These are phyloP conservation scores for Cladosporium velox DNA, from an alignment of 2,329 filamentous ascomycete genomes.

Conservation along the genomic window DNA sequence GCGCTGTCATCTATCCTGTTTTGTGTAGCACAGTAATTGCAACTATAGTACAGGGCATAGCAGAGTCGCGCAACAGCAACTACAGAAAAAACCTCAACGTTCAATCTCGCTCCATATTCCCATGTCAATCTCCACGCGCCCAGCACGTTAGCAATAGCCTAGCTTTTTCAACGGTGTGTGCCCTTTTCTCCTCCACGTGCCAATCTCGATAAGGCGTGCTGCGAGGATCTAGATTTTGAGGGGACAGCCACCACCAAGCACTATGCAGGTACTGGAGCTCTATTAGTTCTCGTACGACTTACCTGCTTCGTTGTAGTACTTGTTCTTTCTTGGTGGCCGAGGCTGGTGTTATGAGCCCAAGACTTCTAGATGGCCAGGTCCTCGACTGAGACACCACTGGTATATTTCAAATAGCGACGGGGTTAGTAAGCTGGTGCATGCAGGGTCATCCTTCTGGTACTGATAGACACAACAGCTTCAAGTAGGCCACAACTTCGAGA, in stretches of 20 bases:
- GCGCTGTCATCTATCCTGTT: neutral
- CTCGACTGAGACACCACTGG: neutral
- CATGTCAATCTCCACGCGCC: neutral
- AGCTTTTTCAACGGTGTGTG: constrained; percentile 2
- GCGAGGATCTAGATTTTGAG: constrained; percentile 1
- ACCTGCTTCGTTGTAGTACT: neutral
- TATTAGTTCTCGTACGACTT: neutral
- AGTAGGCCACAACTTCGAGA: no score
- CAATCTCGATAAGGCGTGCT: neutral
- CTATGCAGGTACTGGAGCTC: neutral
- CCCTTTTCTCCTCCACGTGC: neutral
- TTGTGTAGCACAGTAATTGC: neutral
- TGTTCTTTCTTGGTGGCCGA: neutral
- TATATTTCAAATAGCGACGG: neutral
- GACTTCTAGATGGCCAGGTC: neutral
- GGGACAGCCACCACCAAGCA: neutral
- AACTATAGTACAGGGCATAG: neutral
- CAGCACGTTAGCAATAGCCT: neutral
- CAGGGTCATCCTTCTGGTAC: no score
- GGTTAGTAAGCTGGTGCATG: neutral
- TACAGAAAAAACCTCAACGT: neutral
- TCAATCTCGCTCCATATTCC: neutral
- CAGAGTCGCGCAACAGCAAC: neutral
- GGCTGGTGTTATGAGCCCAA: neutral
- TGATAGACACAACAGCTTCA: no score